Evolutionary conservation across 2,329 filamentous ascomycete species (phyloP), one percentile per base, ranked within the genome.

Genomic region (Aspergillus jensenii): DNA sequence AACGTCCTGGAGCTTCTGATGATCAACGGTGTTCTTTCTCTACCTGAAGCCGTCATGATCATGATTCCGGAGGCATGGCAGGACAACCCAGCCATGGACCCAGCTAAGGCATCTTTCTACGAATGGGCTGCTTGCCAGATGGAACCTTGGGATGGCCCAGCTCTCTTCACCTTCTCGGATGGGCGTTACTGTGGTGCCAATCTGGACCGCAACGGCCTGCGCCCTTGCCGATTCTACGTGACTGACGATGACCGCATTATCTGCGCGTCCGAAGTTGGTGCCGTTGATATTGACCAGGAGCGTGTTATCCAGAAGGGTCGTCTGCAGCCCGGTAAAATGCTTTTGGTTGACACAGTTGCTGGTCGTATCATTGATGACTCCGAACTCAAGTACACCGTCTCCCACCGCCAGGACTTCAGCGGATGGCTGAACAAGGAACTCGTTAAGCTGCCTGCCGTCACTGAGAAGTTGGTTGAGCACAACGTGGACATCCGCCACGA

Each of bases 41-140:
- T 98, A 3, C 93, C 93, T 15, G 93, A 98, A 77, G 93, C 93
- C 51, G 90, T 98, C 67, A 98, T 98, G 93, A 84, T 98, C 68
- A 96, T 98, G 93, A 91, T 98, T 50, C 93, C 93, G 21, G 93
- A 98, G 78, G 93, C 93, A 60, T 98, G 93, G 93, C 92, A 98
- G 78, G 93, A 93, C 61, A 97, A 97, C 76, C 81, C 87, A 39
- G 82, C 87, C 59, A 96, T 98, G 89, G 93, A 97, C 69, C 91
- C 92, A 56, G 90, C 91, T 71, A 98, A 98, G 80, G 90, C 93
- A 59, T 93, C 93, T 52, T 98, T 97, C 79, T 98, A 98, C 78
- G 93, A 98, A 76, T 98, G 93, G 92, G 93, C 93, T 69, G 93
- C 92, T 65, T 98, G 93, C 76, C 90, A 96, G 82, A 98, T 98